Evolutionary conservation across 345 rosid species (phyloP), one percentile per base, ranked within the genome.

Genomic region (Salix arbutifolia): DNA sequence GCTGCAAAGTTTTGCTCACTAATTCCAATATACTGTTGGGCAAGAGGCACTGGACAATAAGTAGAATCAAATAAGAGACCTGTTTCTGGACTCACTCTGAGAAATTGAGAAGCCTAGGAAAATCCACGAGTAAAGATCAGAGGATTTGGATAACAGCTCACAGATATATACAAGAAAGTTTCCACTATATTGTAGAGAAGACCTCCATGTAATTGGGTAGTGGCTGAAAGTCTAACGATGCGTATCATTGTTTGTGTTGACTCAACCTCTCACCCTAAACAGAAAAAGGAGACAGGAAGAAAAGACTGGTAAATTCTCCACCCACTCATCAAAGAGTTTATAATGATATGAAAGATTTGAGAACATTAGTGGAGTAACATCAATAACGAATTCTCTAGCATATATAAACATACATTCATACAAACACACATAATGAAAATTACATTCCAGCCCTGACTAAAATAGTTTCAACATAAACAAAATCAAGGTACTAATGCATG

Each of bases 1-100:
- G 94, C 93, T 52, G 85, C 85, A 87, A 88, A 95, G 86, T 95
- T 95, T 40, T 86, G 93, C 90, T 91, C 99, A 80, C 92, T 93
- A 46, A 95, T 91, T 78, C 99, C 99, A 82, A 95, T 95, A 83
- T 95, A 95, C 77, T 95, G 97, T 76, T 95, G 99, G 48, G 97
- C 97, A 77, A 95, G 92, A 81, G 99, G 97, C 82, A 95, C 97
- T 10, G 97, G 99, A 67, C 99, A 97, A 86, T 93, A 95, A 84
- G 97, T 95, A 73, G 99, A 88, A 88, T 95, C 99, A 82, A 95
- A 95, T 89, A 93, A 95, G 69, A 95, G 94, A 77, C 99, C 99
- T 69, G 87, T 76, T 83, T 95, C 96, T 72, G 91, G 88, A 84
- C 90, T 95, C 72, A 95, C 99, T 84, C 97, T 90, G 42, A 95